Base-by-base conservation (phyloP, 1,284 basidiomycete species). In the Leccinum subrobustum region DNA sequence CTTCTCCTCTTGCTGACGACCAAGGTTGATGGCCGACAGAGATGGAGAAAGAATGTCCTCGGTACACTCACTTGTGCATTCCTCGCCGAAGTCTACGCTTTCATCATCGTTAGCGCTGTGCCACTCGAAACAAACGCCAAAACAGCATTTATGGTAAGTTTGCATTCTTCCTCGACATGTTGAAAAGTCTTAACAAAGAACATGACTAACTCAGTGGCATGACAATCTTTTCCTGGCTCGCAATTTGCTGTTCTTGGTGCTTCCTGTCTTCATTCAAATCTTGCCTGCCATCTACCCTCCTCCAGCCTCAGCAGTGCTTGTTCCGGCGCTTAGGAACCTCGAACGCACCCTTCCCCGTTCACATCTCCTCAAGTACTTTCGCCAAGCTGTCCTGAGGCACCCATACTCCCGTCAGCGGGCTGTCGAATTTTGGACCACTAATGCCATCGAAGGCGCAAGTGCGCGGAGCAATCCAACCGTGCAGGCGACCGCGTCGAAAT, bases 221-320 rank as follows among this genome's bases (percentile, higher is more conserved):
- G 88, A 91, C 70, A 76, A 68, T 29, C 73, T 86, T 39, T 81
- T 81, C 71, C 69, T 79, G 58, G 62, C 76, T 20, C 87, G 89
- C 11, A 81, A 83, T 59, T 42, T 78, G 4, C 70, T 88, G 60
- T 87, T 91, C 74, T 76, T 89, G 60, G 16, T 79, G 37, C 76
- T 91, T 8, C 87, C 87, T 0, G 63, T 83, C 27, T 54, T 81
- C 54, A 66, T 86, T n/a, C 79, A 81, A 68, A 64, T 78, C 57
- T 67, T 83, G 8, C 82, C 78, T 2, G 63, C 66, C 25, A 68
- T 70, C 35, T 68, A 67, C 3, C 61, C 63, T 4, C 60, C 59
- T 23, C 63, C 69, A 7, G 60, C 63, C 63, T 52, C 68, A 59
- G 18, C 65, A 25, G 11, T 56, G 51, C 63, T 67, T 35, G 61